These are phyloP conservation scores for Fusarium falciforme DNA, from an alignment of 2,329 filamentous ascomycete genomes.

Conservation along the genomic window DNA sequence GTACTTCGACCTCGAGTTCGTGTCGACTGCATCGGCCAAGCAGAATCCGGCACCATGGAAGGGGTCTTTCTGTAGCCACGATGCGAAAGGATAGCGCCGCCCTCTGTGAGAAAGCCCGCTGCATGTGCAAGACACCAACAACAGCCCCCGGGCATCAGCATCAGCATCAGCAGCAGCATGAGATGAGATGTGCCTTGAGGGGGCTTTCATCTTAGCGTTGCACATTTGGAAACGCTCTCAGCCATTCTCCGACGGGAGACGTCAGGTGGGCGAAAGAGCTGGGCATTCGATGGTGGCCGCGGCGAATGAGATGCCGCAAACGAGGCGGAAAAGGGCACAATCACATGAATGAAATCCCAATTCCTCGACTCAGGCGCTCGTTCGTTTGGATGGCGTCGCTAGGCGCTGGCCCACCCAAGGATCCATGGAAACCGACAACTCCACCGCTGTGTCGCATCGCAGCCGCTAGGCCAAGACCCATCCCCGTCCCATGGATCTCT, in stretches of 20 bases:
- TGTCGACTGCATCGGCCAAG: conserved; percentile 8
- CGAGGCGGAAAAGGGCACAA: neutral
- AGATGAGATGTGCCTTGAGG: neutral
- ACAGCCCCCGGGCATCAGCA: neutral
- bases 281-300: neutral
- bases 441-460: conserved; percentile 10
- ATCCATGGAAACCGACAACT: neutral
- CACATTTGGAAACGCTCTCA: conserved; percentile 2
- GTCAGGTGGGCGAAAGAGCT: conserved; percentile 1
- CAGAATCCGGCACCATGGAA: conserved; percentile 7
- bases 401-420: neutral
- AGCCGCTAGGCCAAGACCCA: conserved; percentile 14
- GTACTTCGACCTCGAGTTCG: conserved; percentile 10
- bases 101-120: neutral
- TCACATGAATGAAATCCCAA: conserved; percentile 9
- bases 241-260: neutral
- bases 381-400: conserved; percentile 1
- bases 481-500: conserved; percentile 7
- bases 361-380: neutral
- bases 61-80: neutral
- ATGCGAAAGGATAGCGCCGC: conserved; percentile 4
- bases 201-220: neutral
- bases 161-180: neutral
- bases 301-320: neutral
- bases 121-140: neutral